Evolutionary conservation across 306 rosid species (phyloP), one percentile per base, ranked within the genome.

Genomic region (Prunus fruticosa): DNA sequence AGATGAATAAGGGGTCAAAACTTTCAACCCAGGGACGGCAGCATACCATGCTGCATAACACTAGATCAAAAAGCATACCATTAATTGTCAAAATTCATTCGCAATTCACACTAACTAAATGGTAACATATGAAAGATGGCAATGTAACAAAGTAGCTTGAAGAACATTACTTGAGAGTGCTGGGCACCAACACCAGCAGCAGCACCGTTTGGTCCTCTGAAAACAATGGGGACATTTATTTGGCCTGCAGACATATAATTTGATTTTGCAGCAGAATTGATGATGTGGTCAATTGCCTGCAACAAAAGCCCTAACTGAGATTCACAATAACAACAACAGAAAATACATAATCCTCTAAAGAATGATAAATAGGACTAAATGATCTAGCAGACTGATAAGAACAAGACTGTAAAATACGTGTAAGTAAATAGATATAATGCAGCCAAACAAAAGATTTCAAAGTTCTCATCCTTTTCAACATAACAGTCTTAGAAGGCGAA

Each of bases 181-280:
- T 96, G 99, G 52, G 99, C 99, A 82, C 98, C 99, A 82, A 96
- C 99, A 61, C 99, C 99, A 73, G 99, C 91, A 76, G 99, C 99
- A 74, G 99, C 99, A 77, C 99, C 99, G 61, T 92, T 96, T 75
- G 99, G 99, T 73, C 99, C 99, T 87, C 99, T 91, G 76, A 96
- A 96, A 74, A 96, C 99, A 70, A 96, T 92, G 52, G 99, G 98
- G 49, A 96, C 99, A 69, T 85, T 69, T 72, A 96, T 91, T 88
- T 92, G 95, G 68, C 99, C 98, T 63, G 97, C 89, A 69, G 99
- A 96, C 99, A 96, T 96, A 83, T 92, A 96, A 76, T 92, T 90
- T 64, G 99, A 88, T 80, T 96, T 96, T 78, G 97, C 98, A 45
- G 99, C 99, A 83, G 99, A 96, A 82, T 96, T 96, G 82, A 96